Evolutionary conservation across 805 yeast genomes (phyloP).

Genomic region (Candida hispaniensis): DNA sequence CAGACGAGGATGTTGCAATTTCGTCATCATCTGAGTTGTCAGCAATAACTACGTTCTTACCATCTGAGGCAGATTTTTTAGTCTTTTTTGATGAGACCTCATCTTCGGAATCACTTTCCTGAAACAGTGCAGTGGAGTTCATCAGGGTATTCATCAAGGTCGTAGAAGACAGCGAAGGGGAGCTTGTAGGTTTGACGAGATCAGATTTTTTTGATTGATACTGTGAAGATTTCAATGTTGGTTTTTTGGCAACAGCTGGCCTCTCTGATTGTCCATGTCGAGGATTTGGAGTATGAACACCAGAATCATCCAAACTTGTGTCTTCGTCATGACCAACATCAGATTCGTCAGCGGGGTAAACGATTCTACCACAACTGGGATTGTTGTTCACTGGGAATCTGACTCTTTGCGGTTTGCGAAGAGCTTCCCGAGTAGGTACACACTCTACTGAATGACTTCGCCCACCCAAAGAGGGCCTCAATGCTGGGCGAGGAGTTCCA

Average conservation of each 20-base stretch:
- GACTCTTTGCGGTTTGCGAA: slow-evolving; percentile 18
- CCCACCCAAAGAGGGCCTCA: too few relatives aligned
- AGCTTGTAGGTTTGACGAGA: too few relatives aligned
- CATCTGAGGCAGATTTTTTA: too few relatives aligned
- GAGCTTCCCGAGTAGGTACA: slow-evolving; percentile 4
- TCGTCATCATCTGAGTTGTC: slow-evolving; percentile 10
- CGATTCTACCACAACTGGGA: slow-evolving; percentile 20
- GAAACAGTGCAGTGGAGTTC: slow-evolving; percentile 12
- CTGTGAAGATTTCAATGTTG: too few relatives aligned
- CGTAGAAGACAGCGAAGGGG: slow-evolving; percentile 13
- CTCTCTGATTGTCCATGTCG: slow-evolving; percentile 4
- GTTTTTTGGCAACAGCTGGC: too few relatives aligned
- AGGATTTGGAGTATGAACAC: slow-evolving; percentile 1
- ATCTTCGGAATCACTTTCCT: slow-evolving; percentile 3
- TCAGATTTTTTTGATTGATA: too few relatives aligned
- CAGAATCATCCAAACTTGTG: not conserved
- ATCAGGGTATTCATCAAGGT: slow-evolving; percentile 12
- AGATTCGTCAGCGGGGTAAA: slow-evolving; percentile 21
- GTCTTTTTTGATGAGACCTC: too few relatives aligned
- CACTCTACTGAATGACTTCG: slow-evolving; percentile 11
- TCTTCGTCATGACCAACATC: slow-evolving; percentile 13
- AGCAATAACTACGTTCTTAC: too few relatives aligned
- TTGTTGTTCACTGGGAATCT: slow-evolving; percentile 26
- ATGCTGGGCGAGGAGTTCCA: too few relatives aligned
- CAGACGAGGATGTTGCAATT: too few relatives aligned